Percentiles rank a stretch among this genome's conserved stretches.
These are phyloP conservation scores for Lasiodiplodia sp. DNA, from an alignment of 2,329 filamentous ascomycete species.

Conservation along the genomic window DNA sequence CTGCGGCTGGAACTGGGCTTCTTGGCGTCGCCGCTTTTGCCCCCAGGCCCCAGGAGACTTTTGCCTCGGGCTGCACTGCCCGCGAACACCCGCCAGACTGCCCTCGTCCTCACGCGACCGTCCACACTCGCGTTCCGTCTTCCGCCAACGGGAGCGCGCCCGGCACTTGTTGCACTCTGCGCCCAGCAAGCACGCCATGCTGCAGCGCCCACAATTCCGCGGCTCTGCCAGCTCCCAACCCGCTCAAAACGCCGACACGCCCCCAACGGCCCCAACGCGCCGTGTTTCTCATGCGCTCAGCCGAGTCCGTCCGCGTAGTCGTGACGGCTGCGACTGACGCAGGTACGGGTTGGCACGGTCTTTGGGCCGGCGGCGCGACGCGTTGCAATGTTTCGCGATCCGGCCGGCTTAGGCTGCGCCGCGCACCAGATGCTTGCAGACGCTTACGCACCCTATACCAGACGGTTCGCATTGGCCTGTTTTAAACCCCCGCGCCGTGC, in stretches of 20 bases:
- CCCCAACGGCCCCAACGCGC: no score
- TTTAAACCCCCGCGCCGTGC: background rate
- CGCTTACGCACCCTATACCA: conserved; percentile 16
- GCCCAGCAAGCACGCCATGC: background rate
- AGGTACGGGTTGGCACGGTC: conserved; percentile 21
- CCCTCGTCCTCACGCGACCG: background rate
- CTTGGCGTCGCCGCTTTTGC: conserved; percentile 14
- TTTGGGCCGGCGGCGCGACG: conserved; percentile 12
- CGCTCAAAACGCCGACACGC: background rate
- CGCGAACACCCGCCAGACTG: background rate
- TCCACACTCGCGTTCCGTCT: conserved; percentile 14
- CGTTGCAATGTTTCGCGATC: conserved; percentile 18
- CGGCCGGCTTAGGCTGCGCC: conserved; percentile 14
- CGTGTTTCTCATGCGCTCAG: no score
- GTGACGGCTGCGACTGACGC: background rate
- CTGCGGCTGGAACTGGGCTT: conserved; percentile 11
- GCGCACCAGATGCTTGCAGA: conserved; percentile 18
- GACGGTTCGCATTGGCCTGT: conserved; percentile 18
- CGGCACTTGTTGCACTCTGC: conserved; percentile 12
- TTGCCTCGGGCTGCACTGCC: conserved; percentile 14
- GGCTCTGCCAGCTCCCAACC: background rate
- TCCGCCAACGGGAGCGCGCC: conserved; percentile 10
- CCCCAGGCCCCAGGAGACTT: conserved; percentile 1
- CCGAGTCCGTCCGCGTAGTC: conserved; percentile 4
- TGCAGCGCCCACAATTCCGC: conserved; percentile 1